A percentile compares a stretch with the other conserved stretches of the same genome.
These are phyloP conservation scores for Amphibolis antarctica DNA, from an alignment of 106 monocot genomes.

Conservation along the genomic window DNA sequence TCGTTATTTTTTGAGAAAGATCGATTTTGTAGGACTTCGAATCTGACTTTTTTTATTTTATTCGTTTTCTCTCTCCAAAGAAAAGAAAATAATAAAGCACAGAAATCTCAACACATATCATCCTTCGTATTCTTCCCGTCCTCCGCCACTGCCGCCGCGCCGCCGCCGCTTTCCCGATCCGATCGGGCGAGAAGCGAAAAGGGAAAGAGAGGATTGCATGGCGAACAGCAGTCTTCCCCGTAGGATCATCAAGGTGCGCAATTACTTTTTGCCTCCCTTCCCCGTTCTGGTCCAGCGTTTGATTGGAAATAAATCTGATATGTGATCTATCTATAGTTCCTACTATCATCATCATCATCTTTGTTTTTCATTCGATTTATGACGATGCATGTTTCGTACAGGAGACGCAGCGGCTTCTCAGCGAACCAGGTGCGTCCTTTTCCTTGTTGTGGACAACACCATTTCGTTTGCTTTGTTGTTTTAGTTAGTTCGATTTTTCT, in stretches of 20 bases:
- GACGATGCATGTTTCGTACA: slow-evolving; percentile 10
- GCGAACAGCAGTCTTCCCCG: slow-evolving; percentile 88
- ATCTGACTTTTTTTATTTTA: too few relatives aligned
- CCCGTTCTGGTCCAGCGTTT: too few relatives aligned
- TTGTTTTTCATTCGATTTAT: not conserved
- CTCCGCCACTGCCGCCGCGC: too few relatives aligned
- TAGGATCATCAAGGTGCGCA: slow-evolving; percentile 83
- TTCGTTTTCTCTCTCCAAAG: too few relatives aligned
- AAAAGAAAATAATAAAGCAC: too few relatives aligned
- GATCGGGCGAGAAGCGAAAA: too few relatives aligned
- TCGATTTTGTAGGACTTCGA: too few relatives aligned
- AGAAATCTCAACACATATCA: too few relatives aligned
- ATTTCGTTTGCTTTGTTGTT: not conserved
- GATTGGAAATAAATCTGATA: not conserved
- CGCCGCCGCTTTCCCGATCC: too few relatives aligned
- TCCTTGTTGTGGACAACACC: not conserved
- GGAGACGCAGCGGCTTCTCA: slow-evolving; percentile 95
- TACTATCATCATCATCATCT: not conserved
- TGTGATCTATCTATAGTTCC: not conserved
- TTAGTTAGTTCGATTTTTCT: not conserved
- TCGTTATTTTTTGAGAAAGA: too few relatives aligned
- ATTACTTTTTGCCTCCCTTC: not conserved
- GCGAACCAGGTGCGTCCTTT: slow-evolving; percentile 65
- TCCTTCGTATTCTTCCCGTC: too few relatives aligned
- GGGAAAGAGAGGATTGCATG: slow-evolving; percentile 21